phyloP scores from a whole-genome alignment of 306 rosid genomes.

The Boehmeria nivea region DNA sequence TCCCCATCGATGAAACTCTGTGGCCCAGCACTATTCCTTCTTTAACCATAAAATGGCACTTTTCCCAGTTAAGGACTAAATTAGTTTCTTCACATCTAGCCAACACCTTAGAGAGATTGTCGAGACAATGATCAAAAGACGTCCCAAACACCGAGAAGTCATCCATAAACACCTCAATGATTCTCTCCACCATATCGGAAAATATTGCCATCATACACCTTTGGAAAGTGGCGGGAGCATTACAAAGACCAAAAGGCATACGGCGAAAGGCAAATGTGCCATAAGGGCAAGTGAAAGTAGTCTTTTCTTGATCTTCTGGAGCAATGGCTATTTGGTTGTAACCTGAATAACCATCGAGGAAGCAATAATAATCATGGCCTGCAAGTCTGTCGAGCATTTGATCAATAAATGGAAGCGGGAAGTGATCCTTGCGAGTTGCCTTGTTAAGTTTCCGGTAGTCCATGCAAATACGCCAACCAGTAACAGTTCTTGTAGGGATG shows the following conservation, averaged over 20 bases:
- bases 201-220: background rate
- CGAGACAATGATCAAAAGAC: background rate
- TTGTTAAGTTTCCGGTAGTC: background rate
- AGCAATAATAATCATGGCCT: background rate
- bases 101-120: background rate
- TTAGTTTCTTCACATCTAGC: background rate
- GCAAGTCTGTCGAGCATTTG: background rate
- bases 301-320: background rate
- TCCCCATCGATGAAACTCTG: background rate
- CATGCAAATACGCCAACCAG: background rate
- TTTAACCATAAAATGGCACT: background rate
- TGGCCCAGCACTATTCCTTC: background rate
- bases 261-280: background rate
- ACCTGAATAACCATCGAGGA: background rate
- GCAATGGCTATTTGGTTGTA: background rate
- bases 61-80: background rate
- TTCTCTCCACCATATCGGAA: background rate
- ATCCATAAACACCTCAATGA: background rate
- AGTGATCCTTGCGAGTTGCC: background rate
- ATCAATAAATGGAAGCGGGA: background rate
- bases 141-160: background rate
- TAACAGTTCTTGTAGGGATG: background rate
- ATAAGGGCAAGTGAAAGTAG: background rate
- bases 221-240: background rate
- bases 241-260: background rate